Evolutionary conservation across 768 basidiomycete species (phyloP).

Genomic region (Lactarius tabidus): DNA sequence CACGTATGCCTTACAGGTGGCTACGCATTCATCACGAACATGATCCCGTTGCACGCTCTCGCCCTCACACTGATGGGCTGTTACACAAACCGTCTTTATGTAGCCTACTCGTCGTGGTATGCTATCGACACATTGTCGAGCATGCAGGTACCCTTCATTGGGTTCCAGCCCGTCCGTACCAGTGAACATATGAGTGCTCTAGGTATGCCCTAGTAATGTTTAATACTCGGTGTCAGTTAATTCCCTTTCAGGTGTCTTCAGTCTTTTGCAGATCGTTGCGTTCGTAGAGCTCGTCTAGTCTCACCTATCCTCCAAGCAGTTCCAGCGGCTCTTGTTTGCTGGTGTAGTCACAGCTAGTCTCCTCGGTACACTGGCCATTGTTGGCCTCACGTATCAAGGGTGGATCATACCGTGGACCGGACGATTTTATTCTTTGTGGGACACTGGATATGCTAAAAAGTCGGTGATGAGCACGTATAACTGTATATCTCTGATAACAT

Average conservation of each 20-base stretch:
- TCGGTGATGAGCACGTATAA: too few relatives aligned
- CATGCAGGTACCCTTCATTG: too few relatives aligned
- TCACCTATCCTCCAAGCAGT: slow-evolving; percentile 88
- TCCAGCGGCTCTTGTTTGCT: slow-evolving; percentile 72
- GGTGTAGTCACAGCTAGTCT: too few relatives aligned
- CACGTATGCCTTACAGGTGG: too few relatives aligned
- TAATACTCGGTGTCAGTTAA: slow-evolving; percentile 11
- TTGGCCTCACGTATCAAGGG: slow-evolving; percentile 83
- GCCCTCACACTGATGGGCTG: slow-evolving; percentile 95
- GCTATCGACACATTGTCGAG: too few relatives aligned
- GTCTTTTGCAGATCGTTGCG: slow-evolving; percentile 91
- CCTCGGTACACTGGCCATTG: slow-evolving; percentile 68
- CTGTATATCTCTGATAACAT: too few relatives aligned
- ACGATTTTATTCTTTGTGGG: too few relatives aligned
- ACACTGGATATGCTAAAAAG: too few relatives aligned
- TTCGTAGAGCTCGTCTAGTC: slow-evolving; percentile 87
- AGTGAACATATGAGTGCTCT: too few relatives aligned
- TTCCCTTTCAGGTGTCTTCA: slow-evolving; percentile 74
- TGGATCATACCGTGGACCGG: slow-evolving; percentile 99
- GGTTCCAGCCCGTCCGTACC: too few relatives aligned
- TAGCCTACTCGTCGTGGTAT: too few relatives aligned
- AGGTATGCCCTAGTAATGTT: slow-evolving; percentile 46
- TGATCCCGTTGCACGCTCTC: slow-evolving; percentile 97
- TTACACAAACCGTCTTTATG: slow-evolving; percentile 87
- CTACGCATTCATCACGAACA: too few relatives aligned